Base-by-base conservation (phyloP, 202 grass and related monocot species). In the Zoysia matrella region DNA sequence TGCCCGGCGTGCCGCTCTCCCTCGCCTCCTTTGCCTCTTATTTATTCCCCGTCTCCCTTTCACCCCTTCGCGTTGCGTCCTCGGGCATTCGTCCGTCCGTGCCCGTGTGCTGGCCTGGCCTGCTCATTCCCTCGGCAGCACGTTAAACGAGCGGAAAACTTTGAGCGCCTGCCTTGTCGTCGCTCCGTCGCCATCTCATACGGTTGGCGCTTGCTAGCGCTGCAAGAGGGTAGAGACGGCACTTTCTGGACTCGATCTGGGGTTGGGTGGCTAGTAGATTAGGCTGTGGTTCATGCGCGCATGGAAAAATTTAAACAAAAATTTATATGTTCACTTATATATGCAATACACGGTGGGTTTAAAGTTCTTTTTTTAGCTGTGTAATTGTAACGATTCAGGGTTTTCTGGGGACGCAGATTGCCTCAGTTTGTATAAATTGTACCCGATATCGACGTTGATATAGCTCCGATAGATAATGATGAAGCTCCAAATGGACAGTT, bases 81-180 rank as follows among this genome's bases (percentile, higher is more conserved):
- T 53, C 84, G 78, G 81, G 77, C 83, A 89, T 92, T 88, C 82
- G 88, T 43, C 41, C 71, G 5, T 66, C 74, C 30, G 22, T 30
- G 22, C 22, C 22, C 22, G 22, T 30, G 22, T 30, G 22, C 22
- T 30, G 22, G 22, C 79, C 55, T 43, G 71, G 41, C 43, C 49
- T 56, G 78, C 65, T 81, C 86, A 81, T 92, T 89, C 87, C 90
- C 87, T 86, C 76, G 69, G 16, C 84, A 7, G 61, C 86, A 92
- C 86, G 90, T 82, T 83, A 80, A 69, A 56, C 73, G n/a, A 10
- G 9, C 16, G 36, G 79, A 44, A 85, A 67, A 46, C 10, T 45
- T 47, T 49, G 45, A 40, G 51, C 51, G 22, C 22, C 22, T 30
- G 40, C 66, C 22, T 78, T 40, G 1, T 18, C 78, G 74, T 67